Conservation (phyloP, 1,284 basidiomycete species). For the Agroathelia rolfsii region DNA sequence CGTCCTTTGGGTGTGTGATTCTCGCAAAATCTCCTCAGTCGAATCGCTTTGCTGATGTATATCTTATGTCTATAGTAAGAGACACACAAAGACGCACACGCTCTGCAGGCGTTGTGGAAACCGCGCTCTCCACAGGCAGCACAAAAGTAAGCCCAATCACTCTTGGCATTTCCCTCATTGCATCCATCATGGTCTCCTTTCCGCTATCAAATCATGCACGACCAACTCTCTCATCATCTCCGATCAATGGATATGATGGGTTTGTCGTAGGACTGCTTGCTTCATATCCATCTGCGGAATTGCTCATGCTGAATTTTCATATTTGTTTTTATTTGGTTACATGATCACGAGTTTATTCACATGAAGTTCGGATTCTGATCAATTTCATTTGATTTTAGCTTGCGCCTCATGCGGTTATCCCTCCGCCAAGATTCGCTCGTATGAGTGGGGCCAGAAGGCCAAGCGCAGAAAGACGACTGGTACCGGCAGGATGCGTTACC, state of each 20-base stretch:
- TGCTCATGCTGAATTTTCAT: slow-evolving; percentile 2
- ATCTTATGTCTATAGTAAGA: slow-evolving; percentile 55
- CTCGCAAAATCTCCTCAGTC: slow-evolving; percentile 1
- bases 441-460: slow-evolving; percentile 97
- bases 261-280: background rate
- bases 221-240: too few species aligned
- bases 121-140: slow-evolving; percentile 92
- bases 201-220: too few species aligned
- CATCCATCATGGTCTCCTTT: background rate
- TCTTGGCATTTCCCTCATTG: slow-evolving; percentile 1
- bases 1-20: slow-evolving; percentile 73
- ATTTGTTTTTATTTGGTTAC: background rate
- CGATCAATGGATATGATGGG: slow-evolving; percentile 1
- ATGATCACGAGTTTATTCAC: slow-evolving; percentile 2
- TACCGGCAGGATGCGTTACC: slow-evolving; percentile 92
- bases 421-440: slow-evolving; percentile 89
- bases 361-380: slow-evolving; percentile 5
- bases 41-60: slow-evolving; percentile 10
- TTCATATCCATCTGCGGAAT: too few species aligned
- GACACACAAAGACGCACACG: slow-evolving; percentile 98
- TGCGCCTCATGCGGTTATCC: slow-evolving; percentile 97
- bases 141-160: slow-evolving; percentile 68
- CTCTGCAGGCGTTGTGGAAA: slow-evolving; percentile 92
- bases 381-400: slow-evolving; percentile 44
- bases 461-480: slow-evolving; percentile 99